These are phyloP conservation scores for Gossypium thurberi DNA, from an alignment of 345 rosid species.

Conservation along the genomic window DNA sequence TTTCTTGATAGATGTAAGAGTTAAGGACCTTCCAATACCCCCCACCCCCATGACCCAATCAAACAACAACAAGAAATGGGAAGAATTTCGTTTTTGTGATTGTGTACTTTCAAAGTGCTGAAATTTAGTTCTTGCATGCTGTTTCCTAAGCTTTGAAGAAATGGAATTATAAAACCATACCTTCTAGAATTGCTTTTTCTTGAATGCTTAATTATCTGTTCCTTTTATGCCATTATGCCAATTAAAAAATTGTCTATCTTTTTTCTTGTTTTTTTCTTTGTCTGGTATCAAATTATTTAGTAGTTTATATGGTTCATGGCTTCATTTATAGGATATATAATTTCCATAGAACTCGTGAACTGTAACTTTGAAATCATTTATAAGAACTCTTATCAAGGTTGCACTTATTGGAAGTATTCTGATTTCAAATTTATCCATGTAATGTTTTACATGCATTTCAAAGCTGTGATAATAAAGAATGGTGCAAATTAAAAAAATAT, in stretches of 20 bases:
- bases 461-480: not conserved
- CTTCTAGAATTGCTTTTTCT: not conserved
- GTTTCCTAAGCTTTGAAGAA: not conserved
- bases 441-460: not conserved
- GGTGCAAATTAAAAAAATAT: too few species aligned
- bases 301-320: not conserved
- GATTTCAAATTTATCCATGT: not conserved
- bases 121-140: not conserved
- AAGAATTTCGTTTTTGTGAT: not conserved
- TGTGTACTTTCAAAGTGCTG: not conserved
- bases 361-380: too few species aligned
- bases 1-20: not conserved
- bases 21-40: not conserved
- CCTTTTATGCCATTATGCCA: not conserved
- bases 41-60: not conserved
- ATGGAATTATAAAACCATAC: not conserved
- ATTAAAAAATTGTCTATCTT: not conserved
- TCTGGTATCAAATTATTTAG: not conserved
- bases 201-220: not conserved
- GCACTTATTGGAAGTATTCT: not conserved
- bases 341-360: not conserved
- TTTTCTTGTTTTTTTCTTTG: not conserved
- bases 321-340: not conserved
- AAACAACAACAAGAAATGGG: not conserved
- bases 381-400: not conserved